These are phyloP conservation scores for Knufia fluminis DNA, from an alignment of 2,329 filamentous ascomycete genomes.

Conservation along the genomic window DNA sequence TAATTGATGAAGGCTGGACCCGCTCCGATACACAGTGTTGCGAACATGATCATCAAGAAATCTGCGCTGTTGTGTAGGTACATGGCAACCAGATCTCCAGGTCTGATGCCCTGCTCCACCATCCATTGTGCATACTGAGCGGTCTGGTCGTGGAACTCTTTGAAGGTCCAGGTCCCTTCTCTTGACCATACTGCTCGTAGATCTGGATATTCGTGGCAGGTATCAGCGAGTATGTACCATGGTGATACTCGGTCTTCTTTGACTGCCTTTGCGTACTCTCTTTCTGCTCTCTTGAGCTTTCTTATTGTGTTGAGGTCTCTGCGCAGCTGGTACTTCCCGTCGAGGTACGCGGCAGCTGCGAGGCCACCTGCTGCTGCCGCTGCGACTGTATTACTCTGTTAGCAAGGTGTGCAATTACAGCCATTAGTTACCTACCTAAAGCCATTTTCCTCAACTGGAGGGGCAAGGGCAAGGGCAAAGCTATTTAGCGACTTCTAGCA, in stretches of 20 bases:
- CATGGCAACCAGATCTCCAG: constrained; percentile 53
- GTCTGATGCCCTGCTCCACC: constrained; percentile 47
- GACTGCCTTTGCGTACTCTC: constrained; percentile 42
- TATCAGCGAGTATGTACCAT: constrained; percentile 57
- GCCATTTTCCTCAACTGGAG: too few relatives aligned
- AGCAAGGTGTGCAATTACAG: background rate
- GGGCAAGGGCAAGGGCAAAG: too few relatives aligned
- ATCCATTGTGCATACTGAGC: constrained; percentile 57
- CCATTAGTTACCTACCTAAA: background rate
- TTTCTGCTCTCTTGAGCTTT: constrained; percentile 34
- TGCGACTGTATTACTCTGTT: constrained; percentile 14
- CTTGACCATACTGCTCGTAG: constrained; percentile 60
- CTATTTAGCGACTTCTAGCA: background rate
- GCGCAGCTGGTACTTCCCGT: constrained; percentile 59
- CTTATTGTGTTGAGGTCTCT: constrained; percentile 50
- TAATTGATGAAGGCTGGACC: constrained; percentile 65
- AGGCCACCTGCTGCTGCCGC: constrained; percentile 27
- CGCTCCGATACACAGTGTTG: constrained; percentile 55
- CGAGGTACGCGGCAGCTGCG: constrained; percentile 50
- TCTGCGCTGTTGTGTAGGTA: constrained; percentile 61
- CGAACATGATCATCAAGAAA: constrained; percentile 58
- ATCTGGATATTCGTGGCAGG: constrained; percentile 44
- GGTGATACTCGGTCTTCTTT: constrained; percentile 47
- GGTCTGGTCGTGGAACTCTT: constrained; percentile 45
- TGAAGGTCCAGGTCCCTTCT: constrained; percentile 50